These are phyloP conservation scores for Uronychia setigera DNA, from an alignment of 73 alveolate genomes.

Conservation along the genomic window DNA sequence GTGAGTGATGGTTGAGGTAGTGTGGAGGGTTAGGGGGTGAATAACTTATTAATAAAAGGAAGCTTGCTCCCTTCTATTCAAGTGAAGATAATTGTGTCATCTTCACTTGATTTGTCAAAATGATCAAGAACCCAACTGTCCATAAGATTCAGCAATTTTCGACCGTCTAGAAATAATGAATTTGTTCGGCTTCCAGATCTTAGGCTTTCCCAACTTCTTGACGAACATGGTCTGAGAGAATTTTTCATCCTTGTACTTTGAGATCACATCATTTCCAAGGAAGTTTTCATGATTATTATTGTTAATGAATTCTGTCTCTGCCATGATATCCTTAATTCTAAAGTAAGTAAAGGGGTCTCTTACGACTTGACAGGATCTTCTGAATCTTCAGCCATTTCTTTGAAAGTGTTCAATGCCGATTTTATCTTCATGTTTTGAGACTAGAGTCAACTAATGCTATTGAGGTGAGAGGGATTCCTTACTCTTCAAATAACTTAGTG, in stretches of 20 bases:
- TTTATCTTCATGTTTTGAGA: not conserved
- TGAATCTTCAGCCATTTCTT: not conserved
- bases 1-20: too few species aligned
- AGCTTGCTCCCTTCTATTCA: too few species aligned
- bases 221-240: conserved; percentile 9
- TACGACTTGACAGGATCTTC: not conserved
- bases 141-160: conserved; percentile 24
- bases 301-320: not conserved
- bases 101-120: too few species aligned
- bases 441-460: not conserved
- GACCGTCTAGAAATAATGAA: conserved; percentile 8
- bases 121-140: too few species aligned
- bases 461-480: not conserved
- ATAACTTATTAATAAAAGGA: too few species aligned
- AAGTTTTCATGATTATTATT: not conserved
- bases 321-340: not conserved
- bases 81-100: too few species aligned
- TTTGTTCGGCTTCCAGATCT: conserved; percentile 33
- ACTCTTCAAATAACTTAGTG: not conserved
- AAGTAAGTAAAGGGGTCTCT: not conserved
- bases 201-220: conserved; percentile 24
- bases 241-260: not conserved
- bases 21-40: too few species aligned
- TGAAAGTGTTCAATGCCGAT: not conserved
- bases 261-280: not conserved